Base-by-base conservation (phyloP, 345 rosid genomes). In the Pugionium cornutum region DNA sequence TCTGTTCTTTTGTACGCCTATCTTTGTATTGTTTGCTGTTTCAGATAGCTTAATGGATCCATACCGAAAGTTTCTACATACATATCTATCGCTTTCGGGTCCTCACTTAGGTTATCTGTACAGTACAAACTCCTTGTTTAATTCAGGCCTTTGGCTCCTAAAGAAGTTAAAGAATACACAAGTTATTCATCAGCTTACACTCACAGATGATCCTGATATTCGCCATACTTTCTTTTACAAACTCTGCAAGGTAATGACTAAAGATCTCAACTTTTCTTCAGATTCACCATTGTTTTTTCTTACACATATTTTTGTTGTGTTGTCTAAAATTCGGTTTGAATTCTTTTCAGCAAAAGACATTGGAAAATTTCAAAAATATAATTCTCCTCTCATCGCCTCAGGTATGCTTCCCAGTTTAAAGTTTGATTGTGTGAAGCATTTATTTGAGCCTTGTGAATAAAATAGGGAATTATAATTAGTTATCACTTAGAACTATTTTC, bases 91-190 rank as follows among this genome's bases (percentile, higher is more conserved):
- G 11, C 53, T 95, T 73, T 95, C 99, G 52, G 98, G 98, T 77
- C 98, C 98, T 43, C 99, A 91, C 69, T 79, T 95, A 83, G 98
- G 99, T 62, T 95, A 91, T 78, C 82, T 95, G 53, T 91, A 95
- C 82, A 88, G 97, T 76, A 80, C 96, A 56, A 95, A 91, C 78
- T 91, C 96, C 32, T 77, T 95, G 78, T 95, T 95, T 64, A 95
- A 95, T 67, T 95, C 99, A 39, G 97, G 98, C 52, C 68, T 91
- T 74, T 95, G 98, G 97, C 81, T 91, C 69, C 68, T 95, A 80
- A 95, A 91, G 89, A 95, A 95, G 81, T 70, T 91, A 41, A 95
- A 85, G 81, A 84, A 84, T 56, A 84, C 91, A 41, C 96, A 80
- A 68, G 92, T 96, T 81, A 89, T 95, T 82, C 97, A 95, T 86